Evolutionary conservation across 2,329 filamentous ascomycete genomes (phyloP).

Genomic region (Drechmeria coniospora): DNA sequence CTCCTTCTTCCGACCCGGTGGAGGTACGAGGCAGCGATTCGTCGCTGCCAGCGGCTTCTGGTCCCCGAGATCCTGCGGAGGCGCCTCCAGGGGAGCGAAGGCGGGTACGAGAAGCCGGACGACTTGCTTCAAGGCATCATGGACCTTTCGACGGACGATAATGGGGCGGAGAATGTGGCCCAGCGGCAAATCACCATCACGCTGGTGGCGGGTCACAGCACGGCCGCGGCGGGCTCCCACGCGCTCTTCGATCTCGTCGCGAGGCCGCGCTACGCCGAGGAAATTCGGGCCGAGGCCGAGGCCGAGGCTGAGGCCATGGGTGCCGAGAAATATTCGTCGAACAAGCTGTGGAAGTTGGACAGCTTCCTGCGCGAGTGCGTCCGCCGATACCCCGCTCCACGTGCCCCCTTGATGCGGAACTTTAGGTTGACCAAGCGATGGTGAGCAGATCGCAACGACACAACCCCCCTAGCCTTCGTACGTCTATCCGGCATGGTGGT

Average conservation of each 20-base stretch:
- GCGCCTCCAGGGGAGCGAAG: conserved; percentile 1
- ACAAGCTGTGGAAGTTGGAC: conserved; percentile 5
- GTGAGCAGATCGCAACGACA: conserved; percentile 5
- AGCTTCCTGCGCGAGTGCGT: conserved; percentile 6
- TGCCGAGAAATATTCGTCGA: conserved; percentile 2
- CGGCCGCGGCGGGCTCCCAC: conserved; percentile 4
- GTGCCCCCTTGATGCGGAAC: no score
- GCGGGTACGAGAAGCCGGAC: conserved; percentile 1
- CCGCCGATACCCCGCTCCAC: no score
- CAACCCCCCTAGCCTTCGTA: conserved; percentile 4
- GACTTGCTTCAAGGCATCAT: conserved; percentile 5
- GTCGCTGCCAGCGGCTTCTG: conserved; percentile 1
- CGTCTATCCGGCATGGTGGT: no score
- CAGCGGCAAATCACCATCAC: conserved; percentile 2
- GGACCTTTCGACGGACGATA: conserved; percentile 1
- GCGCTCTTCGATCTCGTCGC: conserved; percentile 3
- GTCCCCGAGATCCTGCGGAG: conserved; percentile 3
- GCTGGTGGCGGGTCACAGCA: conserved; percentile 4
- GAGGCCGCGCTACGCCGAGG: conserved; percentile 1
- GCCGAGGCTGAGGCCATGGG: conserved; percentile 1
- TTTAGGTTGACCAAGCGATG: no score
- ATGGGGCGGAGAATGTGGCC: conserved; percentile 1
- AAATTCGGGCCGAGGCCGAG: conserved; percentile 2
- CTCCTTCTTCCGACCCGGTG: conserved; percentile 2
- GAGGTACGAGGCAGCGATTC: conserved; percentile 2